phyloP scores from a whole-genome alignment of 768 basidiomycete genomes.

The Suillus subluteus region DNA sequence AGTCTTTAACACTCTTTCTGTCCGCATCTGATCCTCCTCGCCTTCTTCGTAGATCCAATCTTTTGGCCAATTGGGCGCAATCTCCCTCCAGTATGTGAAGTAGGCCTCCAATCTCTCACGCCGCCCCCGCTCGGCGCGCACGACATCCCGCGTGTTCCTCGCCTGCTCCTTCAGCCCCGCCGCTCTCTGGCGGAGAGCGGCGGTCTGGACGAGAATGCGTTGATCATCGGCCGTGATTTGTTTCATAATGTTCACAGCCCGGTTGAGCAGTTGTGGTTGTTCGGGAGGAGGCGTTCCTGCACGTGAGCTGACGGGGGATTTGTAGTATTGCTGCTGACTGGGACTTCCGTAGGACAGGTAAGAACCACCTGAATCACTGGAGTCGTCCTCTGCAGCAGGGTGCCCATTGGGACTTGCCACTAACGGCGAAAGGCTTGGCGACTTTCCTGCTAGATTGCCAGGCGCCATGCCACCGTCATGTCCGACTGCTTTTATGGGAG shows the following conservation, averaged over 20 bases:
- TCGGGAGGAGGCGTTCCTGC: slow-evolving; percentile 25
- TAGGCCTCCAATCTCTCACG: slow-evolving; percentile 31
- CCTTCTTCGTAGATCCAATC: slow-evolving; percentile 26
- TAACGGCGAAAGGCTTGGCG: not conserved
- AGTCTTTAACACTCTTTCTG: not conserved
- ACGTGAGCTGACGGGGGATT: slow-evolving; percentile 30
- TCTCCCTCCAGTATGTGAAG: slow-evolving; percentile 34
- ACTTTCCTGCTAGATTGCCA: not conserved
- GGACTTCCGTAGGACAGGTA: slow-evolving; percentile 25
- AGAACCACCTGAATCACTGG: slow-evolving; percentile 29
- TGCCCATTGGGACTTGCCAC: not conserved
- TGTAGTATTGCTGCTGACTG: slow-evolving; percentile 18
- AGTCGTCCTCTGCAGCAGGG: slow-evolving; percentile 4
- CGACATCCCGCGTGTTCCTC: slow-evolving; percentile 25
- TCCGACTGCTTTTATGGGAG: not conserved
- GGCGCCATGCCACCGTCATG: not conserved
- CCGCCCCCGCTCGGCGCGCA: slow-evolving; percentile 26
- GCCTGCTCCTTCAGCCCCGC: slow-evolving; percentile 24
- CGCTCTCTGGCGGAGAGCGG: slow-evolving; percentile 20
- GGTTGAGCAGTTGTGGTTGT: slow-evolving; percentile 21
- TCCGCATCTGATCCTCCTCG: not conserved
- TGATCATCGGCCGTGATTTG: slow-evolving; percentile 26
- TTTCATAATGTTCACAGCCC: slow-evolving; percentile 31
- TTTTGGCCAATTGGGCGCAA: slow-evolving; percentile 25
- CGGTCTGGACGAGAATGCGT: slow-evolving; percentile 16